These are phyloP conservation scores for Pythium guiyangense DNA, from an alignment of 352 stramenopile genomes.

Conservation along the genomic window DNA sequence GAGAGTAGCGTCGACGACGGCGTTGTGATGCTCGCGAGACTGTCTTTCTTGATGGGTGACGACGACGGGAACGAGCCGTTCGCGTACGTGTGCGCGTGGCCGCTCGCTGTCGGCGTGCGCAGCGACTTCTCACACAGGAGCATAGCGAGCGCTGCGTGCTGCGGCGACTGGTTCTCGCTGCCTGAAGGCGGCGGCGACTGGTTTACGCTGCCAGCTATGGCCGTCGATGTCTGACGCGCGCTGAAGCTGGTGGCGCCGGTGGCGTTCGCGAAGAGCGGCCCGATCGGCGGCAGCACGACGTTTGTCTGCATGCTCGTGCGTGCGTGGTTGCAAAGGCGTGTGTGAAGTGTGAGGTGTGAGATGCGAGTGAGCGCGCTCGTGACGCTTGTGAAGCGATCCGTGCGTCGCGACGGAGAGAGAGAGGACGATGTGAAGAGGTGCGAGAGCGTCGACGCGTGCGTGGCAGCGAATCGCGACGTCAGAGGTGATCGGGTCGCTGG, in stretches of 20 bases:
- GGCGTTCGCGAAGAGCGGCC: slow-evolving; percentile 36
- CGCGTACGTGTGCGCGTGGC: slow-evolving; percentile 24
- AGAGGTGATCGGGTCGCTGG: too few species aligned
- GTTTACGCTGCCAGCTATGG: slow-evolving; percentile 20
- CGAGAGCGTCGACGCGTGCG: too few species aligned
- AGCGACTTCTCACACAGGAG: slow-evolving; percentile 12
- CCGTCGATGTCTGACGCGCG: too few species aligned
- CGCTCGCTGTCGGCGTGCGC: slow-evolving; percentile 56
- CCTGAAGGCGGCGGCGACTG: slow-evolving; percentile 23
- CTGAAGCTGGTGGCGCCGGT: too few species aligned
- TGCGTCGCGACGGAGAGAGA: too few species aligned
- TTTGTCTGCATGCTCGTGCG: slow-evolving; percentile 28
- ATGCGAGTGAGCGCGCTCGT: too few species aligned
- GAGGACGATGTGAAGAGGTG: too few species aligned
- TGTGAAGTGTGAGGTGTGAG: too few species aligned
- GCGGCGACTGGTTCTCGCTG: slow-evolving; percentile 38
- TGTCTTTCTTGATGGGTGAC: slow-evolving; percentile 65
- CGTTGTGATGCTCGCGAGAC: not conserved
- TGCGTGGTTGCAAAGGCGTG: too few species aligned
- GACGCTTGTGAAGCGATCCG: too few species aligned
- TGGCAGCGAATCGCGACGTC: too few species aligned
- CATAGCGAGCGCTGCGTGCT: not conserved
- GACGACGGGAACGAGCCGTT: slow-evolving; percentile 36
- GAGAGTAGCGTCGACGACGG: slow-evolving; percentile 11
- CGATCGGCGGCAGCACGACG: slow-evolving; percentile 54